Conservation (phyloP, 2,329 filamentous ascomycete species). For the Neocucurbitaria cava region DNA sequence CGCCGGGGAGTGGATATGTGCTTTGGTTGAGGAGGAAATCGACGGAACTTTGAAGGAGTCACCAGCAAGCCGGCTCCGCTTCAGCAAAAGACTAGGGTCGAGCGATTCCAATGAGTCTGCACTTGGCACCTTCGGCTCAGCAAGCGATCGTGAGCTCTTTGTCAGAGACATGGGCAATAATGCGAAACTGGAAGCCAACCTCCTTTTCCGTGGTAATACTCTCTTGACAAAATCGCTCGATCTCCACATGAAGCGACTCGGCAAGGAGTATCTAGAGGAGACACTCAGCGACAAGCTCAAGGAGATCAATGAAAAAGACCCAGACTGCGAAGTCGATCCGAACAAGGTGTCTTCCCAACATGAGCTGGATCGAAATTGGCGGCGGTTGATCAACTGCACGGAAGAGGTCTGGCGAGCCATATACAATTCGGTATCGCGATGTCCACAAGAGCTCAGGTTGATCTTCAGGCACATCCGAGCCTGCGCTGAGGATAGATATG, state of each 20-base stretch:
- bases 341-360: constrained; percentile 72
- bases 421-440: constrained; percentile 72
- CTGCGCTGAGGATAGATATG: constrained; percentile 92
- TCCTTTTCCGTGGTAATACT: constrained; percentile 94
- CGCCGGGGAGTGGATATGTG: constrained; percentile 88
- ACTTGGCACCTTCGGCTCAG: constrained; percentile 45
- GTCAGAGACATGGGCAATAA: constrained; percentile 81
- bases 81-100: constrained; percentile 73
- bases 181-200: constrained; percentile 85
- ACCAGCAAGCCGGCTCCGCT: constrained; percentile 70
- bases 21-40: constrained; percentile 94
- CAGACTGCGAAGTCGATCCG: constrained; percentile 94
- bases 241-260: constrained; percentile 92
- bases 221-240: constrained; percentile 92
- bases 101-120: constrained; percentile 68
- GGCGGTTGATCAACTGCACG: constrained; percentile 75
- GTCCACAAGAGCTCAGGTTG: constrained; percentile 81
- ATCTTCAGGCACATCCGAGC: constrained; percentile 91
- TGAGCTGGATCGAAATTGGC: constrained; percentile 85
- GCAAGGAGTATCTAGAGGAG: constrained; percentile 90
- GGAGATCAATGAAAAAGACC: constrained; percentile 89
- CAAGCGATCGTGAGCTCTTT: constrained; percentile 71
- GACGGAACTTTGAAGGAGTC: constrained; percentile 88
- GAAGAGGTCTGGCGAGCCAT: constrained; percentile 88
- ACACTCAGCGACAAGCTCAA: constrained; percentile 83